Evolutionary conservation across 768 basidiomycete genomes (phyloP), one percentile per base, ranked within the genome.

Genomic region (Macrocybe gigantea): DNA sequence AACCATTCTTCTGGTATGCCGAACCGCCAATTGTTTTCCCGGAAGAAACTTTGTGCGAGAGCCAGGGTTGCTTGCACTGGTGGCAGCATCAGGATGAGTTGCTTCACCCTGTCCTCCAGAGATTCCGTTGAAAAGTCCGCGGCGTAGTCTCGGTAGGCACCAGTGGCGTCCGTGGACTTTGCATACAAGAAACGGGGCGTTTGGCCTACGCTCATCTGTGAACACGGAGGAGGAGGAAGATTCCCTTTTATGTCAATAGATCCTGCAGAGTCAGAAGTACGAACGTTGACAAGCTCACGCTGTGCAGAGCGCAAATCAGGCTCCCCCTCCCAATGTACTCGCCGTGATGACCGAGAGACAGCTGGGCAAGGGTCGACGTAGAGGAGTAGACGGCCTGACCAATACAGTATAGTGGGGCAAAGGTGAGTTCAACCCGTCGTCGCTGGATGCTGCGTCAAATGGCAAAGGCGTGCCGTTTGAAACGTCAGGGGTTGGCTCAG

Each of bases 1-100:
- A 79, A 75, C 74, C 75, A 78, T 14, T 61, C 55, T 53, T 76
- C 70, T 5, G 76, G 73, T 29, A 79, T 69, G 8, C 75, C 75
- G 45, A 71, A 77, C 15, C 72, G 69, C 74, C 74, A 77, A 49
- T 78, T 79, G 42, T 67, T 62, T 39, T 72, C 64, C 13, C 58
- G 51, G 60, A 80, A 77, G 58, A 71, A 79, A 11, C 57, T 53
- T 7, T 63, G 56, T 13, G 70, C 61, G 31, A 77, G 64, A n/a
- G 60, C 49, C 47, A 67, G 56, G 33, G 70, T 59, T 13, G 67
- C 54, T 41, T 56, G 34, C 45, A 58, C 56, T 39, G 64, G 48
- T 31, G 70, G 70, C 33, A 74, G 56, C 44, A 63, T 56, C 13
- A 58, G 53, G 15, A 72, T 53, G 15, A 76, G 60, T 41, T 65